These are phyloP conservation scores for Spathaspora sp. DNA, from an alignment of 805 yeast species.

Conservation along the genomic window DNA sequence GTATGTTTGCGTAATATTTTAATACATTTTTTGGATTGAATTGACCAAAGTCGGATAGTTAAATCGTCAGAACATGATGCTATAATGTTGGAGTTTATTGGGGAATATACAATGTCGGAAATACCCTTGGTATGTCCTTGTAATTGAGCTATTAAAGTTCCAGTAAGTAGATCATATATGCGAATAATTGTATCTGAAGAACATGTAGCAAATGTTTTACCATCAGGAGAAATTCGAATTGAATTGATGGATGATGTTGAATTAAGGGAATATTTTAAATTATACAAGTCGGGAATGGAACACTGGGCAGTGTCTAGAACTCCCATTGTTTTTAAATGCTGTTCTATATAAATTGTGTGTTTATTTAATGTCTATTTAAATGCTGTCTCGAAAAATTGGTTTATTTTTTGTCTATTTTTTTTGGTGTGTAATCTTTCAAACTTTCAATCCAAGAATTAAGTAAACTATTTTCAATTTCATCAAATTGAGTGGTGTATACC, in stretches of 20 bases:
- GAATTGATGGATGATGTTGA: slow-evolving; percentile 29
- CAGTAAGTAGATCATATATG: slow-evolving; percentile 21
- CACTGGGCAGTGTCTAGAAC: background rate
- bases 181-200: slow-evolving; percentile 26
- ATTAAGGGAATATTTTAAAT: background rate
- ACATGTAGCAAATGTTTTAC: slow-evolving; percentile 51
- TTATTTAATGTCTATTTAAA: no score
- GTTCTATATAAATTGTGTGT: background rate
- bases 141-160: slow-evolving; percentile 28
- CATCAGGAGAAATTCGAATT: slow-evolving; percentile 61
- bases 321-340: background rate
- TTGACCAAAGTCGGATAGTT: slow-evolving; percentile 71
- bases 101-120: slow-evolving; percentile 75
- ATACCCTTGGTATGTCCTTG: slow-evolving; percentile 68
- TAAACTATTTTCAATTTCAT: slow-evolving; percentile 39
- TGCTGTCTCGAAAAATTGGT: no score
- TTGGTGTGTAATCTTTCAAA: slow-evolving; percentile 19
- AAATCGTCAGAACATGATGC: slow-evolving; percentile 89
- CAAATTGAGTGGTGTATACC: slow-evolving; percentile 15
- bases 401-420: background rate
- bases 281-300: background rate
- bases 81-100: slow-evolving; percentile 58
- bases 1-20: slow-evolving; percentile 72
- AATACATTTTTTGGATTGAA: slow-evolving; percentile 44
- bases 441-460: slow-evolving; percentile 41